Evolutionary conservation across 177 flowering plant species (phyloP), one percentile per base, ranked within the genome.

Genomic region (Vitis hybrid): DNA sequence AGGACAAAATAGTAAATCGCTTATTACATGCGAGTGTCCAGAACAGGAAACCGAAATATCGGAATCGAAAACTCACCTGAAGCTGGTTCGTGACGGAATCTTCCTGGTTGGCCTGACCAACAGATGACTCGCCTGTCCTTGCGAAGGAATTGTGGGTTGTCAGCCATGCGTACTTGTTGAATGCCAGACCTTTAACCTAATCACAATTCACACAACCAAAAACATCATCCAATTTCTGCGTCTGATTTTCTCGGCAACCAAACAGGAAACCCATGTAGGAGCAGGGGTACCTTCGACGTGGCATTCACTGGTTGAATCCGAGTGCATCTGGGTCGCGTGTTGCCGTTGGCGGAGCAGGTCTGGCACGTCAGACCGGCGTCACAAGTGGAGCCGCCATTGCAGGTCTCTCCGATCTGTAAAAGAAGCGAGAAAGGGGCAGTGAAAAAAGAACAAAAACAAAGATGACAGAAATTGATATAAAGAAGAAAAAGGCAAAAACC

Each of bases 91-190:
- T 79, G 7, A 90, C 75, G 24, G 88, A 55, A 73, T 90, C 94
- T 70, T 88, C 88, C 79, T 90, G 94, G 73, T 90, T 90, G 13
- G 76, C 71, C 0, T 89, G 92, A 57, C 91, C 64, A 4, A 88
- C 1, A 16, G 88, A 14, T 1, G 13, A 1, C 2, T 84, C 40
- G 4, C 94, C 94, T 0, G 82, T 81, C 2, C 59, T 81, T 11
- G 92, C 85, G 72, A 11, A 90, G 10, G 92, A 83, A 65, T 90
- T 90, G 84, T 90, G 94, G 6, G 90, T 88, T 59, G 94, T 90
- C 49, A 90, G 65, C 92, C 92, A 90, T 69, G 92, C 81, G 64
- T 90, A 90, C 64, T 64, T 69, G 60, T 90, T 88, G 69, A 82
- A 90, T 2, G 92, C 81, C 64, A 90, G 66, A 2, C 81, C 84